phyloP scores from a whole-genome alignment of 257 asterid species.

The Solanum ossicruentum region DNA sequence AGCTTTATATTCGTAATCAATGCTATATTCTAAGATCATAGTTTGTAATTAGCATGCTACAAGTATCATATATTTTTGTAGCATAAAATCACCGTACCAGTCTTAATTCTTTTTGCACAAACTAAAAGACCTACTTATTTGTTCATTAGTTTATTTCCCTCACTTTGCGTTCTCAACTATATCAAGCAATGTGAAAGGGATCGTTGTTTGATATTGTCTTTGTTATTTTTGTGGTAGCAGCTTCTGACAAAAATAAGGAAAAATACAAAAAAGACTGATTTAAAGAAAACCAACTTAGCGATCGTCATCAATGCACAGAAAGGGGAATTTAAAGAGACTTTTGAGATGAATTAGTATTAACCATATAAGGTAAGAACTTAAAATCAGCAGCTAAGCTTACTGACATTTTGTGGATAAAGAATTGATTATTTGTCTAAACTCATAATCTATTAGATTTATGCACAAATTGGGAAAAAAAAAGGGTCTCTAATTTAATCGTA shows the following conservation, averaged over 20 bases:
- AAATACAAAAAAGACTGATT: not conserved
- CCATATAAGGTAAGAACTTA: not conserved
- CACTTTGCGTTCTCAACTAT: not conserved
- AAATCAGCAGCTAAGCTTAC: not conserved
- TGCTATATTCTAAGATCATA: not conserved
- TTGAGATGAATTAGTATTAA: not conserved
- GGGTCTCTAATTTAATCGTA: not conserved
- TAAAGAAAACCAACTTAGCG: not conserved
- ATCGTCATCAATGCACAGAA: not conserved
- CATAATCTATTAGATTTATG: not conserved
- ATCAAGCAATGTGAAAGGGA: not conserved
- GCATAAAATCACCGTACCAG: not conserved
- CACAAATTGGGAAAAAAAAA: not conserved
- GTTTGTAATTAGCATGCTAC: not conserved
- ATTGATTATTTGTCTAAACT: not conserved
- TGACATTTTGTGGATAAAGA: not conserved
- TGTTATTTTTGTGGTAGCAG: not conserved
- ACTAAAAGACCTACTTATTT: not conserved
- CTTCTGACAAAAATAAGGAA: not conserved
- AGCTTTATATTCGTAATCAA: not conserved
- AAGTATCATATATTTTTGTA: not conserved
- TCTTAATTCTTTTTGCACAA: not conserved
- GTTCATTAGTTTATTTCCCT: not conserved
- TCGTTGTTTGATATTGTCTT: too few species aligned
- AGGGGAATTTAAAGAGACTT: not conserved